These are phyloP conservation scores for Apophysomyces elegans DNA, from an alignment of 371 early-diverging fungal genomes.

Conservation along the genomic window DNA sequence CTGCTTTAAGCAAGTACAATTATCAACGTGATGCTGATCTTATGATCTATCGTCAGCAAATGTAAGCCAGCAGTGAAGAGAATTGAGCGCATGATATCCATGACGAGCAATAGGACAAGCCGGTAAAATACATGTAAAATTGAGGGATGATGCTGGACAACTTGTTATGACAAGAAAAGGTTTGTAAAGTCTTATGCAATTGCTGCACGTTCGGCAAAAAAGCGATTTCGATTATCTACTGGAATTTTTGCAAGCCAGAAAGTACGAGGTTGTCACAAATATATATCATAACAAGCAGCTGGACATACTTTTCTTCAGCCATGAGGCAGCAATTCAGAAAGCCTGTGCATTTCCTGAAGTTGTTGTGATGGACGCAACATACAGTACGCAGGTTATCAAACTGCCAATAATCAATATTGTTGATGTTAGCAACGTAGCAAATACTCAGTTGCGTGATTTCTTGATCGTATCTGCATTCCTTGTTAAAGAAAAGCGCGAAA, in stretches of 20 bases:
- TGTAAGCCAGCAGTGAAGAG: background rate
- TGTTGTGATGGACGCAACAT: too few species aligned
- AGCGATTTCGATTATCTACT: background rate
- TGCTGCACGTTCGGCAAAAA: background rate
- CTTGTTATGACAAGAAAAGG: background rate
- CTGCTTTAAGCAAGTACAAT: too few species aligned
- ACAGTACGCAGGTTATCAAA: too few species aligned
- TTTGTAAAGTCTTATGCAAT: background rate
- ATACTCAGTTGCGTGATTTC: background rate
- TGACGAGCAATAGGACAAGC: background rate
- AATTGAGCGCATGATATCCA: background rate
- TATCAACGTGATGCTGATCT: too few species aligned
- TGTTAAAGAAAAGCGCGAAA: background rate
- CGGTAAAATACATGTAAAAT: background rate
- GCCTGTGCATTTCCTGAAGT: too few species aligned
- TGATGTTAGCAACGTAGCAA: background rate
- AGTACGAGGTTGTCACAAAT: background rate
- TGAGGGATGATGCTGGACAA: background rate
- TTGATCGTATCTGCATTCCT: background rate
- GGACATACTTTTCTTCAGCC: background rate
- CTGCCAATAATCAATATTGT: too few species aligned
- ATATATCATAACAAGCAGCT: background rate
- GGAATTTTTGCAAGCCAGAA: background rate
- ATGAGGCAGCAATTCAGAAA: too few species aligned
- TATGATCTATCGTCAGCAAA: background rate